Percentiles rank a stretch among this genome's conserved stretches.
Evolutionary conservation across 257 asterid genomes (phyloP).

Genomic region (Scutellaria minor): DNA sequence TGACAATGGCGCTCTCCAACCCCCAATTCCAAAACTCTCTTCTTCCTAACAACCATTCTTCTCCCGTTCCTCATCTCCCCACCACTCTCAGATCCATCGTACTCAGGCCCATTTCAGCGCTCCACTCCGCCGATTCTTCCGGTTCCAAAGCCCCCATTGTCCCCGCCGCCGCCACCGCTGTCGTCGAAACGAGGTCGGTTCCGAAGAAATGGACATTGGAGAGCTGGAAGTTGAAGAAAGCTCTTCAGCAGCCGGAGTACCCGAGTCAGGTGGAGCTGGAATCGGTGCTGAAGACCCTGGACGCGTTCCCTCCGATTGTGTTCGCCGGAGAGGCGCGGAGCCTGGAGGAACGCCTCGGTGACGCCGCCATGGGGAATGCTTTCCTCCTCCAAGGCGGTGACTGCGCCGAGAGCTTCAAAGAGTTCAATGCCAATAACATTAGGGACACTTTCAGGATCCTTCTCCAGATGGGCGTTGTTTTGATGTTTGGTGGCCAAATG

Average conservation of each 20-base stretch:
- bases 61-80: slow-evolving; percentile 27
- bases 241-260: slow-evolving; percentile 54
- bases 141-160: slow-evolving; percentile 21
- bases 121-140: slow-evolving; percentile 38
- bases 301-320: slow-evolving; percentile 67
- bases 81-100: slow-evolving; percentile 33
- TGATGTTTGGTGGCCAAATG: slow-evolving; percentile 83
- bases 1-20: slow-evolving; percentile 39
- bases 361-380: slow-evolving; percentile 83
- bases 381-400: slow-evolving; percentile 84
- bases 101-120: slow-evolving; percentile 39
- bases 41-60: slow-evolving; percentile 20
- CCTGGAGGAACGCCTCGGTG: slow-evolving; percentile 71
- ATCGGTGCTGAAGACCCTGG: slow-evolving; percentile 60
- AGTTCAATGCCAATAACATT: slow-evolving; percentile 73
- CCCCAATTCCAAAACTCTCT: slow-evolving; percentile 41
- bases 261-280: slow-evolving; percentile 42
- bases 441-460: slow-evolving; percentile 80
- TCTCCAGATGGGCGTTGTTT: slow-evolving; percentile 84
- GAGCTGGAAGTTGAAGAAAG: slow-evolving; percentile 56
- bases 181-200: slow-evolving; percentile 23
- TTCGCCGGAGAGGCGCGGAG: slow-evolving; percentile 86
- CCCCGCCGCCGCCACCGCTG: slow-evolving; percentile 34
- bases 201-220: slow-evolving; percentile 44
- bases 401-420: slow-evolving; percentile 90